Conservation (phyloP, 805 yeast species). For the Candida lessepsii region DNA sequence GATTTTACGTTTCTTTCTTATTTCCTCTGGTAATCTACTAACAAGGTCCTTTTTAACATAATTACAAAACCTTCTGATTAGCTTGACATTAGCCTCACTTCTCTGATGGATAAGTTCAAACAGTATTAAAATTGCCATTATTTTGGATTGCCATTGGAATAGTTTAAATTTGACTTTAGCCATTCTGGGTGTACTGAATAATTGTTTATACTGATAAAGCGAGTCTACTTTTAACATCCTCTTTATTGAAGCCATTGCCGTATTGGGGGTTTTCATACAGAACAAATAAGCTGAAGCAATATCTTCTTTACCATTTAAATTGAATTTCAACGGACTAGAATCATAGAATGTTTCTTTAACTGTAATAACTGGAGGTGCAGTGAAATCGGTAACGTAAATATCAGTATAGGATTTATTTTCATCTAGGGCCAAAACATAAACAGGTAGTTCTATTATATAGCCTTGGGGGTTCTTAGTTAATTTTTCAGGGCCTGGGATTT, state of each 20-base stretch:
- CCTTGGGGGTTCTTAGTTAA: too few relatives aligned
- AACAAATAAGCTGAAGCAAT: background rate
- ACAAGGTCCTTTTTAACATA: background rate
- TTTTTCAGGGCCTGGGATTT: too few relatives aligned
- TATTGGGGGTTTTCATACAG: background rate
- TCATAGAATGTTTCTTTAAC: background rate
- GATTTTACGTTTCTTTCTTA: background rate
- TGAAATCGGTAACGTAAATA: slow-evolving; percentile 3
- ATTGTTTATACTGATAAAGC: background rate
- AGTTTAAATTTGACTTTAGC: background rate
- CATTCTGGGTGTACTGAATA: slow-evolving; percentile 1
- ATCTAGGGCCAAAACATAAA: slow-evolving; percentile 2
- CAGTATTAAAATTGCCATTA: background rate
- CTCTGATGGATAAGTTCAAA: background rate
- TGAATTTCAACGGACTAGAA: background rate
- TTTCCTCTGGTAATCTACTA: background rate
- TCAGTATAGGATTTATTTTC: background rate
- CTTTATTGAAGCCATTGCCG: background rate
- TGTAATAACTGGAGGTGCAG: background rate
- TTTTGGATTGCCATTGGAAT: background rate
- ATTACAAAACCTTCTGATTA: slow-evolving; percentile 1
- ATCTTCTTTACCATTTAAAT: background rate
- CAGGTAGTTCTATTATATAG: slow-evolving; percentile 1
- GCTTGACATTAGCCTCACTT: background rate
- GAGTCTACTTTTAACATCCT: background rate